Evolutionary conservation across 495 filamentous ascomycete species (phyloP), one percentile per base, ranked within the genome.

Genomic region (Tetracladium marchalianum): DNA sequence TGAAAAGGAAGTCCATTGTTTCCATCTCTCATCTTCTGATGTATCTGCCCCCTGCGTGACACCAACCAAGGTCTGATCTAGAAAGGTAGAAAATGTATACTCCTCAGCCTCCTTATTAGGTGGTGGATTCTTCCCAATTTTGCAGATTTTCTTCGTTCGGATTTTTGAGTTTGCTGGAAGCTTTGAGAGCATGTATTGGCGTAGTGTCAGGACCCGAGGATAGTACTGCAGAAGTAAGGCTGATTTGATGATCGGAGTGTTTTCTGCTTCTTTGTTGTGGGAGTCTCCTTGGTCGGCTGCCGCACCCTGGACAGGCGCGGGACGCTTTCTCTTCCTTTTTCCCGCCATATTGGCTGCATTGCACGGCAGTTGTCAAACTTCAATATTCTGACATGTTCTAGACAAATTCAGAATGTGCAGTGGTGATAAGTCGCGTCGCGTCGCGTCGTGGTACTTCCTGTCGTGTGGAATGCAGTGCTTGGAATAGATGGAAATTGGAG

Each of bases 201-300:
- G 79, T 41, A 97, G 64, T 0, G 82, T 80, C 31, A 78, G 59
- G 11, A 87, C 72, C 27, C 73, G 58, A 3, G 70, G 63, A 64
- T 94, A 95, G 67, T 85, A 93, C 49, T 78, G 71, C 38, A 70
- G 75, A 41, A 97, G 72, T 22, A 94, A 72, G 15, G 80, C 78
- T 63, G 88, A 82, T 19, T 71, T 64, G 43, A 70, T 55, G 15
- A 59, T 43, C 1, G 41, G 27, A 11, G 37, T 22, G 17, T 15
- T 35, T 44, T 32, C 38, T 1, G 6, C 37, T 5, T 19, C 11
- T 17, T 59, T 56, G 40, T 41, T 49, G 43, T 43, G 50, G 44
- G 56, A 56, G 39, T 50, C 49, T 12, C 46, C 39, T 24, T 34
- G 40, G 31, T 46, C 44, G 38, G 40, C 46, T 35, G 27, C 32